Conservation (phyloP, 441 rosid species). For the Erodium texanum region DNA sequence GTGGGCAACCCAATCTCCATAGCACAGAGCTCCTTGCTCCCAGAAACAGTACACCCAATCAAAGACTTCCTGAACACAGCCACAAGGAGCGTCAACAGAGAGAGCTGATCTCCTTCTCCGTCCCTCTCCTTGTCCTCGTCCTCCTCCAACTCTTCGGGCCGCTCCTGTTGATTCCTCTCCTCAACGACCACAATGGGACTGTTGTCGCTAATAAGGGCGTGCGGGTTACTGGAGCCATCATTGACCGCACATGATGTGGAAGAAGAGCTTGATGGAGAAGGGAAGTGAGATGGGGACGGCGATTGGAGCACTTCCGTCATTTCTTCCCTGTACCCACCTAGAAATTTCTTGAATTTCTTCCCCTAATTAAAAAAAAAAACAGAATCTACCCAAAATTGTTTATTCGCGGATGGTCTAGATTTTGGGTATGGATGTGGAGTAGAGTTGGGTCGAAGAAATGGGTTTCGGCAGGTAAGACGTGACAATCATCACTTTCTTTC, state of each 20-base stretch:
- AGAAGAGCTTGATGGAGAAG: slow-evolving; percentile 85
- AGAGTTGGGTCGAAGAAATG: slow-evolving; percentile 81
- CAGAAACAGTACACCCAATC: slow-evolving; percentile 53
- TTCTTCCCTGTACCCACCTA: slow-evolving; percentile 2
- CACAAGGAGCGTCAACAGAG: slow-evolving; percentile 24
- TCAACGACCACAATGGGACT: not conserved
- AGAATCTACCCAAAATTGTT: slow-evolving; percentile 9
- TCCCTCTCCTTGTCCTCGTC: slow-evolving; percentile 2
- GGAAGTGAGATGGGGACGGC: slow-evolving; percentile 56
- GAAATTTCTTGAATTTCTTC: not conserved
- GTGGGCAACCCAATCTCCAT: slow-evolving; percentile 85
- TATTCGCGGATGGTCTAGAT: not conserved
- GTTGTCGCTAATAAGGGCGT: slow-evolving; percentile 32
- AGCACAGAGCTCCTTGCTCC: slow-evolving; percentile 30
- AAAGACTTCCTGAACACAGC: slow-evolving; percentile 72
- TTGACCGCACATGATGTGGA: slow-evolving; percentile 46
- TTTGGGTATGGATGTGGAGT: slow-evolving; percentile 26
- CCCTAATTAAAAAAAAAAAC: slow-evolving; percentile 24
- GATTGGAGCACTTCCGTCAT: slow-evolving; percentile 84
- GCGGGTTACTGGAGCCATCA: slow-evolving; percentile 26
- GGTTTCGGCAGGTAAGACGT: slow-evolving; percentile 42
- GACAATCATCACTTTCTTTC: slow-evolving; percentile 44
- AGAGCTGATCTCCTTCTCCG: slow-evolving; percentile 8
- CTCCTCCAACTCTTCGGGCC: not conserved
- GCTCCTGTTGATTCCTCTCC: not conserved